Conservation (phyloP, 2,329 filamentous ascomycete genomes). For the Penicillium sumatraense region DNA sequence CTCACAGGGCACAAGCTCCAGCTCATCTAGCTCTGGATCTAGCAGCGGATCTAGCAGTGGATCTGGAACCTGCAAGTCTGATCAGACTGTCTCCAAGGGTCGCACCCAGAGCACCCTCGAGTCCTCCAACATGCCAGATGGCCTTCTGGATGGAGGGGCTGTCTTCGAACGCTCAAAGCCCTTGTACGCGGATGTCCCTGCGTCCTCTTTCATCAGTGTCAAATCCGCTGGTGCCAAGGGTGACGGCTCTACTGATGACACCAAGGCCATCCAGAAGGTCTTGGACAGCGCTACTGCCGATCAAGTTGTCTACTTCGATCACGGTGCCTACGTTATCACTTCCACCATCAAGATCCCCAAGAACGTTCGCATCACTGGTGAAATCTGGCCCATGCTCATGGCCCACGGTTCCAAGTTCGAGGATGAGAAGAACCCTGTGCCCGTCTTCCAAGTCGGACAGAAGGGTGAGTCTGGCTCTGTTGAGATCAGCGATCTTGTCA, state of each 20-base stretch:
- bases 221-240: constrained; percentile 83
- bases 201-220: constrained; percentile 78
- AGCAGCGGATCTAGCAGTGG: constrained; percentile 18
- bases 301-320: constrained; percentile 67
- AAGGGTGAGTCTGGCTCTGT: constrained; percentile 76
- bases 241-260: constrained; percentile 87
- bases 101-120: constrained; percentile 64
- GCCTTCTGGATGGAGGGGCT: constrained; percentile 68
- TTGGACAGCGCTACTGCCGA: constrained; percentile 68
- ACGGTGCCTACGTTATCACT: constrained; percentile 66
- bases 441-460: constrained; percentile 85
- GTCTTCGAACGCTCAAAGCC: constrained; percentile 87
- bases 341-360: constrained; percentile 67
- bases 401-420: constrained; percentile 75
- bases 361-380: constrained; percentile 84
- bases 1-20: constrained; percentile 9
- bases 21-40: constrained; percentile 12
- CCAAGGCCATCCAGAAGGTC: constrained; percentile 77
- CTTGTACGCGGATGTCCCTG: constrained; percentile 74
- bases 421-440: constrained; percentile 74
- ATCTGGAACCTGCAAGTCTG: constrained; percentile 26
- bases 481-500: constrained; percentile 86
- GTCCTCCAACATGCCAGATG: constrained; percentile 65
- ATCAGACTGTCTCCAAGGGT: constrained; percentile 40
- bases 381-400: constrained; percentile 90